Percentiles rank a stretch among this genome's conserved stretches.
Evolutionary conservation across 352 stramenopile genomes (phyloP).

Genomic region (Phytophthora constricta): DNA sequence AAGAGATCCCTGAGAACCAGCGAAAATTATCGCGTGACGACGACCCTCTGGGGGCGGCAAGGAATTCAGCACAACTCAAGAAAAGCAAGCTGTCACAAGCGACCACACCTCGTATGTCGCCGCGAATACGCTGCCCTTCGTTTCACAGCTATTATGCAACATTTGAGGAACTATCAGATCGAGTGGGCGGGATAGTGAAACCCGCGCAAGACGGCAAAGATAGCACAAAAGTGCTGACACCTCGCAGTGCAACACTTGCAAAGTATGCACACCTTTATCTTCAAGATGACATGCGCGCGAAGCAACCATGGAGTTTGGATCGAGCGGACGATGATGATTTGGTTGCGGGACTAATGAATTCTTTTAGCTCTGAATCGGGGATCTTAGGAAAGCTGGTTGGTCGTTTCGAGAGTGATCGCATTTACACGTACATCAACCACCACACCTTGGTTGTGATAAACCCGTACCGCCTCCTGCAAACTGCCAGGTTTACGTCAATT

Average conservation of each 20-base stretch:
- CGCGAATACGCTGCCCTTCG: constrained; percentile 60
- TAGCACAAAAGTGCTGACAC: constrained; percentile 42
- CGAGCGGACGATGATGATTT: constrained; percentile 54
- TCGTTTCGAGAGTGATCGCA: constrained; percentile 55
- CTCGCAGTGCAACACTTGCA: constrained; percentile 70
- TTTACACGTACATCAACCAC: constrained; percentile 72
- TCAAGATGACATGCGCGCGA: constrained; percentile 59
- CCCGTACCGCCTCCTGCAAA: constrained; percentile 77
- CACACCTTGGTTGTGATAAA: constrained; percentile 76
- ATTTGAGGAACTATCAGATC: constrained; percentile 58
- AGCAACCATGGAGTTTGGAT: constrained; percentile 67
- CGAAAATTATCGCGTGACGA: constrained; percentile 41
- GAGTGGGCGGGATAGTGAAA: constrained; percentile 13
- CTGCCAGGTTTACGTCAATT: constrained; percentile 79
- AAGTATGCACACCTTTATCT: constrained; percentile 85
- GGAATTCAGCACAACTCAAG: constrained; percentile 7
- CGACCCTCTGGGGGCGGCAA: constrained; percentile 13
- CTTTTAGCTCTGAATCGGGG: constrained; percentile 5
- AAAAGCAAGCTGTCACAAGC: constrained; percentile 12
- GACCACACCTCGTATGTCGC: constrained; percentile 23
- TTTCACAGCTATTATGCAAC: constrained; percentile 82
- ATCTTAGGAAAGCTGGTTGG: constrained; percentile 30
- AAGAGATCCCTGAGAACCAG: constrained; percentile 73
- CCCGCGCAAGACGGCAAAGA: constrained; percentile 6
- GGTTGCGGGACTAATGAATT: background rate